Conservation (phyloP, 345 rosid genomes). For the Boechera stricta region DNA sequence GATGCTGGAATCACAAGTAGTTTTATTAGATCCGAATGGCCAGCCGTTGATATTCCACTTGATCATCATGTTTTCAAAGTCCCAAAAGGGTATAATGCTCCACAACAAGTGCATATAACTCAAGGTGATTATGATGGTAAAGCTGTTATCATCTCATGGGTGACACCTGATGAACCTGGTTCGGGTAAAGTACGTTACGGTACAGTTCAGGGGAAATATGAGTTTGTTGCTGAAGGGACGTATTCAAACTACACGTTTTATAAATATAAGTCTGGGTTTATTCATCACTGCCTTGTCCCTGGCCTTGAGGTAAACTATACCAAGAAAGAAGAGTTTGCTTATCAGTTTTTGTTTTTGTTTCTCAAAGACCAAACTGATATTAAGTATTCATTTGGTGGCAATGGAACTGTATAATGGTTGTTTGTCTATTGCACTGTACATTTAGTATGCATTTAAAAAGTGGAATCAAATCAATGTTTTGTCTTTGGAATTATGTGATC, state of each 20-base stretch:
- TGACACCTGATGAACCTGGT: conserved; percentile 74
- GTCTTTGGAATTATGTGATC: no score
- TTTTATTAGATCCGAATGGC: conserved; percentile 80
- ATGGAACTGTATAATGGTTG: background rate
- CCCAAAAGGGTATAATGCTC: conserved; percentile 85
- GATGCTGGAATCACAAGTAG: conserved; percentile 70
- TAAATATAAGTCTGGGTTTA: conserved; percentile 81
- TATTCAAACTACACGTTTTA: conserved; percentile 72
- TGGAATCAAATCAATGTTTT: no score
- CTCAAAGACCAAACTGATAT: no score
- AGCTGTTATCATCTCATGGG: conserved; percentile 92
- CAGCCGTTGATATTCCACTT: conserved; percentile 83
- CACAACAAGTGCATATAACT: conserved; percentile 95
- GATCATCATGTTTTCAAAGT: conserved; percentile 67
- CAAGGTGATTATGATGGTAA: conserved; percentile 95
- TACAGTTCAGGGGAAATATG: conserved; percentile 51
- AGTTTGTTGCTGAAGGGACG: conserved; percentile 65
- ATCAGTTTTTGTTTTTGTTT: no score
- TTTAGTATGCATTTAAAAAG: background rate
- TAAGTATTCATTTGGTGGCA: no score
- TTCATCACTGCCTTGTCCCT: conserved; percentile 78
- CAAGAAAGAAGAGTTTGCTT: background rate
- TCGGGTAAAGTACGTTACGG: conserved; percentile 68
- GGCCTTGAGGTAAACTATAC: conserved; percentile 49
- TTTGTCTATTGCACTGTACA: background rate